Evolutionary conservation across 2,329 filamentous ascomycete species (phyloP).

Genomic region (Trichophyton equinum): DNA sequence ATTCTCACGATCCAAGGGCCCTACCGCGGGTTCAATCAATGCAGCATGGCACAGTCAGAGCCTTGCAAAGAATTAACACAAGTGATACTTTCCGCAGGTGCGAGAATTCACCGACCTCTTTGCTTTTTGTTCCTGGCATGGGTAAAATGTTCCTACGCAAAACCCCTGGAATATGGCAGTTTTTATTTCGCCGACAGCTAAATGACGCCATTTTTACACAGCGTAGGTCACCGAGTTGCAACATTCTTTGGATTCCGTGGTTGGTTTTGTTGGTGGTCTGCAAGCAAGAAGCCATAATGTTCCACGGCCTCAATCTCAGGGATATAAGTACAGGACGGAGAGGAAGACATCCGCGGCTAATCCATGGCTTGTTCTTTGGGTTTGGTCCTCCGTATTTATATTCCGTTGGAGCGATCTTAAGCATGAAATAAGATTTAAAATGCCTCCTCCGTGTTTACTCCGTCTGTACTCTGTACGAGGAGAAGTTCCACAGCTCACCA

Average conservation of each 20-base stretch:
- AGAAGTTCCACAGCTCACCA: background rate
- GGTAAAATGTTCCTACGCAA: background rate
- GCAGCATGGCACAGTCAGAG: background rate
- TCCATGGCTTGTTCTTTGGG: background rate
- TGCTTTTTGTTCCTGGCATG: background rate
- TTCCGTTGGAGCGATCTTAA: background rate
- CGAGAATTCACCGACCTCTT: background rate
- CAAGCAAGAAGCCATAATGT: background rate
- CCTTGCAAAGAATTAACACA: background rate
- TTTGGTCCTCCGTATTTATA: background rate
- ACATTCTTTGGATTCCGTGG: background rate
- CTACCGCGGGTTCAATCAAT: background rate
- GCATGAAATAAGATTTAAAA: background rate
- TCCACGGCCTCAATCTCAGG: background rate
- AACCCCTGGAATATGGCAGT: background rate
- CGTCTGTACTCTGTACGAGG: background rate
- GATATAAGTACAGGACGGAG: background rate
- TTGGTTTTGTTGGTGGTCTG: background rate
- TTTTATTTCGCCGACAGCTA: background rate
- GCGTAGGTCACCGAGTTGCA: background rate
- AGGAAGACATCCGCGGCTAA: background rate
- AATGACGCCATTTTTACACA: background rate
- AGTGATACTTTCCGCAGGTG: background rate
- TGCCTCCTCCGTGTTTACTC: background rate
- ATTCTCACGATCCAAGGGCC: background rate